Percentiles rank a stretch among this genome's conserved stretches.
Evolutionary conservation across 495 filamentous ascomycete species (phyloP).

Genomic region (Xylaria scruposa): DNA sequence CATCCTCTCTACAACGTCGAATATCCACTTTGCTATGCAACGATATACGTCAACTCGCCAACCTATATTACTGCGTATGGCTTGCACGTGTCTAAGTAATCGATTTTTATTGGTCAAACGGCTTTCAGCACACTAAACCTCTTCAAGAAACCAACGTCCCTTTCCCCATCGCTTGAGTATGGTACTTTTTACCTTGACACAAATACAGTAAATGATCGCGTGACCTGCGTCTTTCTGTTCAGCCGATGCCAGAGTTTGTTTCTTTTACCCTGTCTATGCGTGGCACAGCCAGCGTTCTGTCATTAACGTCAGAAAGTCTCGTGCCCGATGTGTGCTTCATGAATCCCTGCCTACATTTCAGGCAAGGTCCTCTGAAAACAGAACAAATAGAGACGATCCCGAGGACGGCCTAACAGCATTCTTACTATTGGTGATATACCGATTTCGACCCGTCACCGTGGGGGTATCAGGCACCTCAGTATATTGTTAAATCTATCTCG

Average conservation of each 20-base stretch:
- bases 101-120: neutral
- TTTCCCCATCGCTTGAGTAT: neutral
- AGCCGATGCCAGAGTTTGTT: too few species aligned
- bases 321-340: neutral
- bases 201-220: slow-evolving; percentile 8
- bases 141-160: neutral
- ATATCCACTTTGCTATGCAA: too few species aligned
- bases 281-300: neutral
- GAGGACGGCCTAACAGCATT: neutral
- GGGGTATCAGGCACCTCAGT: neutral
- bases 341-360: neutral
- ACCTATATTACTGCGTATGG: neutral
- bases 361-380: neutral
- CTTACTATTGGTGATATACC: neutral
- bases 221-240: neutral
- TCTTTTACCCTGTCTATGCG: neutral
- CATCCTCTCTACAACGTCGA: too few species aligned
- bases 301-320: neutral
- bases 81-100: neutral
- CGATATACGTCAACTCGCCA: neutral
- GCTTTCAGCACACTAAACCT: neutral
- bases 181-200: neutral
- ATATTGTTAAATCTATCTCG: too few species aligned
- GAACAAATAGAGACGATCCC: neutral
- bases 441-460: neutral